phyloP scores from a whole-genome alignment of 257 asterid genomes.

The Gentiana straminea region DNA sequence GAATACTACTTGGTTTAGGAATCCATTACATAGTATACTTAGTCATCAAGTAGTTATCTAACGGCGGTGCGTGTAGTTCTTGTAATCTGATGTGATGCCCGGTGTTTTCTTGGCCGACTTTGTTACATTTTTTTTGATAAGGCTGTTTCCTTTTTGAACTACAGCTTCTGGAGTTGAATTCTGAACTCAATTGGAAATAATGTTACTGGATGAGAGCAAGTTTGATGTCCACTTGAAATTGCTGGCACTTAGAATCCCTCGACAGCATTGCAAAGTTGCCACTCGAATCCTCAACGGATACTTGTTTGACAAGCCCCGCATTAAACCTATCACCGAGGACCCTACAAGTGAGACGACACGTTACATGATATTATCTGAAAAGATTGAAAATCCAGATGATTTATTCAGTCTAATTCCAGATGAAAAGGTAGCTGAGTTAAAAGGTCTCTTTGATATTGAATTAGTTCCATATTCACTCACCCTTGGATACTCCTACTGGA shows the following conservation, averaged over 20 bases:
- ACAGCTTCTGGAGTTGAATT: too few relatives aligned
- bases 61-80: too few relatives aligned
- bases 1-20: too few relatives aligned
- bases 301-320: constrained; percentile 72
- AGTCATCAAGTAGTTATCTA: too few relatives aligned
- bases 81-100: too few relatives aligned
- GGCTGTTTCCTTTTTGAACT: too few relatives aligned
- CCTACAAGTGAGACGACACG: constrained; percentile 61
- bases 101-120: too few relatives aligned
- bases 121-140: too few relatives aligned
- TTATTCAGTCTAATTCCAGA: constrained; percentile 31
- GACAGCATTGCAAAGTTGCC: constrained; percentile 73
- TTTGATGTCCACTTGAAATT: constrained; percentile 53
- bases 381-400: constrained; percentile 46
- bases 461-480: constrained; percentile 64
- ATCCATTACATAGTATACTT: too few relatives aligned
- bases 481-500: constrained; percentile 87
- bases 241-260: constrained; percentile 70
- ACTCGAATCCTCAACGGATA: constrained; percentile 75
- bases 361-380: constrained; percentile 64
- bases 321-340: constrained; percentile 78
- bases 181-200: background rate
- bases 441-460: constrained; percentile 53
- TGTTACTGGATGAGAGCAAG: constrained; percentile 45
- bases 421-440: constrained; percentile 57